Evolutionary conservation across 2,329 filamentous ascomycete species (phyloP), one percentile per base, ranked within the genome.

Genomic region (Colletotrichum sansevieriae): DNA sequence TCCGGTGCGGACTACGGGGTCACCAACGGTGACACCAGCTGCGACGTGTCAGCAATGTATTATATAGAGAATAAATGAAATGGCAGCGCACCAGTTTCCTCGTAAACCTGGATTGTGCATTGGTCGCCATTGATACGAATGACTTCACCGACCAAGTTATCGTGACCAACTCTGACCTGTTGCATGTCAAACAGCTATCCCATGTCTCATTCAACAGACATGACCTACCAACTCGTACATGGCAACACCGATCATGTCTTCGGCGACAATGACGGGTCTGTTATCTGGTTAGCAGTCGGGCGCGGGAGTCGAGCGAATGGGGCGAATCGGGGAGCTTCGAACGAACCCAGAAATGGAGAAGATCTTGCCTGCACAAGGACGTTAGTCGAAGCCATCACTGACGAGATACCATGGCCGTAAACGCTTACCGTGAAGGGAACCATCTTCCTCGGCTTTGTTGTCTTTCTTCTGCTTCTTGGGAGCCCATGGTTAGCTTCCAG

Each of bases 221-320:
- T 29, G 56, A 81, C 90, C 75, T 86, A 94, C 94, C 85, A 99
- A 87, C 85, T 99, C 96, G 90, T 98, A 98, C 96, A 99, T 99
- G 82, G 96, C 95, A 88, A 96, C 96, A 81, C 96, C 96, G 78
- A 95, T 94, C 95, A 99, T 97, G 83, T 98, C 91, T 85, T 98
- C 95, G 79, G 95, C 96, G 75, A 99, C 89, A 76, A 99, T 91
- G 86, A 99, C 96, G 78, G 96, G 96, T 74, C 93, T 91, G 73
- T 49, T 51, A 55, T 39, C 41, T 18, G 55, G 44, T 71, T 58
- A 71, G 71, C 70, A 69, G 70, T 72, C 61, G 63, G 25, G 57
- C 44, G 60, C 46, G 33, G 35, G 25, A 51, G 43, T 71, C 20
- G 57, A 22, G 41, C 41, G 20, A 54, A 46, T 64, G 58, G 51